Base-by-base conservation (phyloP, 1,139 yeast species). In the Saccharomyces pastorianus region DNA sequence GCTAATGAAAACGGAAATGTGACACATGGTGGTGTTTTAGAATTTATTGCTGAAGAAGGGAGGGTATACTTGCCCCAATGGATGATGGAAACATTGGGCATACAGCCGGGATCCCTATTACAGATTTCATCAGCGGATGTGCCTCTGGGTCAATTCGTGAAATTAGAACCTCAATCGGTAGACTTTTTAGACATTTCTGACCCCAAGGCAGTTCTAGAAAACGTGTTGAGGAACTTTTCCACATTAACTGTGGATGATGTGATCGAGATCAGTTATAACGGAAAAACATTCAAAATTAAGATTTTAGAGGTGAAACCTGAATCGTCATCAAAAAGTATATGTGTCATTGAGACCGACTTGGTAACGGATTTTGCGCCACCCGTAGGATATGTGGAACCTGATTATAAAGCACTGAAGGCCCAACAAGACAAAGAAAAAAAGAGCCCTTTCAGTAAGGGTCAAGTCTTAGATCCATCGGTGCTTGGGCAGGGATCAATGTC, bases 361-460 rank as follows among this genome's bases (percentile, higher is more conserved):
- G 96, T 88, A 58, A 96, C 97, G 0, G 99, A 95, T 67, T 95
- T 95, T 74, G 99, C 98, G 2, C 96, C 99, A 3, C 99, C 99
- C 0, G 96, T 93, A 4, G 99, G 99, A 0, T 95, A 95, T 66
- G 96, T 88, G 29, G 99, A 93, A 67, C 96, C 96, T 0, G 86
- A 83, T 61, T 82, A 82, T 59, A 64, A 69, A 50, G 62, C 68
- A 9, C 54, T 61, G 47, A 55, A 60, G 48, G 53, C 51, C 38
- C 51, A 58, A 48, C 56, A 59, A 49, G 52, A 56, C 23, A 61
- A 60, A 44, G 56, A 56, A 50, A 56, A 52, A 52, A 62, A 51
- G 53, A 60, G 53, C 46, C 55, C 49, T 28, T 62, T 54, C 23
- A 14, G 46, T 14, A 47, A 55, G 51, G 50, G 55, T 11, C 59